phyloP scores from a whole-genome alignment of 768 basidiomycete genomes.

The Amanita rimosa region DNA sequence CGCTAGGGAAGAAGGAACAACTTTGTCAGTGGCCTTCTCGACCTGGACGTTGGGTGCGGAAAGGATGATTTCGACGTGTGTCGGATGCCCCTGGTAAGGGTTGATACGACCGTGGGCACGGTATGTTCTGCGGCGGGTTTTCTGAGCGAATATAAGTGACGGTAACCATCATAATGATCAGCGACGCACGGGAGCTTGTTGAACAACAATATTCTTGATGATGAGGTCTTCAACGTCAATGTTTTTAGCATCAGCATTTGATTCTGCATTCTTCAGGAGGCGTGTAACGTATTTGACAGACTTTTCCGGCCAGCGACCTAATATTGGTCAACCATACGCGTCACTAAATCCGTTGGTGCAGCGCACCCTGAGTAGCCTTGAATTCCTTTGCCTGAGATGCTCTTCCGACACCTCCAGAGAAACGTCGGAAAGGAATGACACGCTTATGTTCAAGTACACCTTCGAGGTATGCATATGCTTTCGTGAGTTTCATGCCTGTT shows the following conservation, averaged over 20 bases:
- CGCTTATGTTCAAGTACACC: conserved; percentile 97
- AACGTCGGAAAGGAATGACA: conserved; percentile 92
- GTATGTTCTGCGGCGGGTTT: conserved; percentile 99
- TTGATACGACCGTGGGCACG: conserved; percentile 97
- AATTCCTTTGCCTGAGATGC: conserved; percentile 94
- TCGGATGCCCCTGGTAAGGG: conserved; percentile 97
- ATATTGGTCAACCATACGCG: not conserved
- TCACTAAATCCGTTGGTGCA: not conserved
- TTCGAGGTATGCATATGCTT: conserved; percentile 90
- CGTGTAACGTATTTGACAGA: conserved; percentile 91
- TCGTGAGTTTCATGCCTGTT: conserved; percentile 81
- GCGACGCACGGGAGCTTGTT: conserved; percentile 88
- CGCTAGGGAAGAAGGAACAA: conserved; percentile 35
- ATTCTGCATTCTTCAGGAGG: conserved; percentile 96
- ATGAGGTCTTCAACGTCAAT: conserved; percentile 83
- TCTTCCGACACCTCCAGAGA: conserved; percentile 90
- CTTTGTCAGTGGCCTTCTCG: conserved; percentile 85
- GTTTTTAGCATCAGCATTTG: conserved; percentile 97
- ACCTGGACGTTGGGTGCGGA: conserved; percentile 71
- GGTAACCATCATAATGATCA: not conserved
- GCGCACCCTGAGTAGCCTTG: conserved; percentile 89
- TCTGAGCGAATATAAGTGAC: conserved; percentile 32
- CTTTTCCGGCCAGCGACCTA: conserved; percentile 99
- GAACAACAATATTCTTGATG: conserved; percentile 96
- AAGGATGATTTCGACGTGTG: conserved; percentile 93